Evolutionary conservation across 805 yeast genomes (phyloP), one percentile per base, ranked within the genome.

Genomic region (Metschnikowia kunwiensis): DNA sequence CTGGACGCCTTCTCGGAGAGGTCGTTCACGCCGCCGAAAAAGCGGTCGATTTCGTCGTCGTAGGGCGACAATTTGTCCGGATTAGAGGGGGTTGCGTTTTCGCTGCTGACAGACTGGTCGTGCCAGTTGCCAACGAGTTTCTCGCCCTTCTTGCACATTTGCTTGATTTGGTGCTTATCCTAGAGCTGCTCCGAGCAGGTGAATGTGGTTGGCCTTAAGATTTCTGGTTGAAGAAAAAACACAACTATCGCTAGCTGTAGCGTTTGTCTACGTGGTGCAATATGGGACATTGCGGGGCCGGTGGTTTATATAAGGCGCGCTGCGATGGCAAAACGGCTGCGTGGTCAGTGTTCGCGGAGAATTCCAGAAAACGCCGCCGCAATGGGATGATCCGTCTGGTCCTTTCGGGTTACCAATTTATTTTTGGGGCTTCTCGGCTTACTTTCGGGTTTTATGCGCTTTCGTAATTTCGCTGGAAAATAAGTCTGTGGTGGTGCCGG

Each of bases 1-100:
- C 52, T 49, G 10, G 55, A 50, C n/a, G 63, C 38, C 22, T 47
- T 47, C 21, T 46, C 44, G 29, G 58, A 55, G 22, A 60, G 34
- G 15, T 54, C 57, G 23, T 58, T 53, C 24, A 62, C 47, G 19
- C 44, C 44, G 13, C 46, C 43, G 32, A 54, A 50, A 22, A 60
- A 50, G 17, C 44, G 35, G 27, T 58, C 61, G 30, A 54, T 40
- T 11, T 57, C 58, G 16, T 50, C 46, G 36, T 52, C 50, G 27
- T 43, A 47, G 8, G 46, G 46, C 10, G 51, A 44, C 11, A 22
- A 17, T 5, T 27, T 20, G 5, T 42, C 43, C 9, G 25, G n/a
- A 9, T 29, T 29, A 7, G 20, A 5, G 17, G 19, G n/a, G 30
- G 15, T 13, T 6, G 6, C 16, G 12, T 5, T 17, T 7, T 34